Conservation (phyloP, 2,329 filamentous ascomycete species). For the Aspergillus felis region DNA sequence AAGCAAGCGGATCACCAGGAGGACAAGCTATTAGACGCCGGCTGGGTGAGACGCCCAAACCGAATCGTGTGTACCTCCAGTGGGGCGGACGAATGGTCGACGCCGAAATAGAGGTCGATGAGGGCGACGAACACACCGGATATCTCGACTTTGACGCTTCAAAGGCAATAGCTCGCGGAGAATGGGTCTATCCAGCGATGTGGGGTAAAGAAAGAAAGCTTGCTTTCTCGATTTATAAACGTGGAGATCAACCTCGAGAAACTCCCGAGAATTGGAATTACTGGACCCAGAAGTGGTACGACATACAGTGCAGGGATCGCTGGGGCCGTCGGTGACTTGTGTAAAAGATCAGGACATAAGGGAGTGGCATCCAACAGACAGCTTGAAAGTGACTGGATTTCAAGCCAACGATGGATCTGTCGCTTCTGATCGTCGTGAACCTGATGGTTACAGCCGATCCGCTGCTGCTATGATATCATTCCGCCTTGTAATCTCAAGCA, state of each 20-base stretch:
- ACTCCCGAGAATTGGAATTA: neutral
- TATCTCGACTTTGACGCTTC: conserved; percentile 1
- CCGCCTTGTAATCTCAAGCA: no score
- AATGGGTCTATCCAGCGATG: neutral
- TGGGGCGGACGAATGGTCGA: neutral
- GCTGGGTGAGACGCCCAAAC: neutral
- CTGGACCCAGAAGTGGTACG: neutral
- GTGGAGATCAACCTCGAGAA: neutral
- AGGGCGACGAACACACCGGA: neutral
- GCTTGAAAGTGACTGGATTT: no score
- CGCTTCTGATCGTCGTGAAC: no score
- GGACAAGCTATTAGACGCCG: neutral
- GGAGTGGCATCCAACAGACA: no score
- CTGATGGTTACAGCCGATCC: no score
- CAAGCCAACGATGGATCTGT: no score
- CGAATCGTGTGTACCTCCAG: neutral
- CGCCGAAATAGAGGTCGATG: neutral
- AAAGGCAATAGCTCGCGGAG: neutral
- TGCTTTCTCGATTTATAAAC: neutral
- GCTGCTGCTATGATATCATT: no score
- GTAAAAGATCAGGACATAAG: no score
- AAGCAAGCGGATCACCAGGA: neutral
- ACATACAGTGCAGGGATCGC: neutral
- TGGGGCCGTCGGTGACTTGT: neutral
- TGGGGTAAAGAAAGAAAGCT: neutral